phyloP scores from a whole-genome alignment of 176 grass and related monocot species.

The Luzula sylvatica region DNA sequence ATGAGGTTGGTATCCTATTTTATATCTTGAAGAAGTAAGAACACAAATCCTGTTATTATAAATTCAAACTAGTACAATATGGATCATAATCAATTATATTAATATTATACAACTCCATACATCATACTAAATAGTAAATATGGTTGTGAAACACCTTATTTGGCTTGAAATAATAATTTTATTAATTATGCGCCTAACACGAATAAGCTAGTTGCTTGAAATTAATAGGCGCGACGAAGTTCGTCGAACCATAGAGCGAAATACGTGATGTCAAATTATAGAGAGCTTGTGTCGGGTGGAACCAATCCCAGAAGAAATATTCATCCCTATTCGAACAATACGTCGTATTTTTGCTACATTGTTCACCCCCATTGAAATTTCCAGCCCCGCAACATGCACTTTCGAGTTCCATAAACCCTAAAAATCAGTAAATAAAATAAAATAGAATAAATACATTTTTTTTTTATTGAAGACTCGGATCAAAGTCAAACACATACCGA shows the following conservation, averaged over 20 bases:
- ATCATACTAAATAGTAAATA: too few relatives aligned
- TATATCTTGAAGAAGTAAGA: background rate
- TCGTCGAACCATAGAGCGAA: background rate
- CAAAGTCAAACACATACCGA: conserved; percentile 11
- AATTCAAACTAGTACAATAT: too few relatives aligned
- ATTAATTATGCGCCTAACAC: too few relatives aligned
- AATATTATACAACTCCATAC: too few relatives aligned
- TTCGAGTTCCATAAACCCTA: conserved; percentile 7
- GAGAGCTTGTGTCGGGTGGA: conserved; percentile 19
- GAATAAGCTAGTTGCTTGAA: conserved; percentile 1
- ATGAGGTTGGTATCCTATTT: background rate
- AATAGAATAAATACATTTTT: background rate
- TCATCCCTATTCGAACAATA: conserved; percentile 10
- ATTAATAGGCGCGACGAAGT: conserved; percentile 11
- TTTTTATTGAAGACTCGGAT: background rate
- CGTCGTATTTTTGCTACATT: conserved; percentile 9
- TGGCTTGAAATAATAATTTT: too few relatives aligned
- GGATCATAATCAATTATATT: too few relatives aligned
- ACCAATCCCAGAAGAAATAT: conserved; percentile 22
- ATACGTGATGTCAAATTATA: background rate
- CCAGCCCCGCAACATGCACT: conserved; percentile 20
- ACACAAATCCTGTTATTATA: background rate
- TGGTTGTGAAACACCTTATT: too few relatives aligned
- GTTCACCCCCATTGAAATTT: conserved; percentile 4
- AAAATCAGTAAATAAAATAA: background rate